Conservation (phyloP, 1,284 basidiomycete species). For the Coriolopsis trogii region DNA sequence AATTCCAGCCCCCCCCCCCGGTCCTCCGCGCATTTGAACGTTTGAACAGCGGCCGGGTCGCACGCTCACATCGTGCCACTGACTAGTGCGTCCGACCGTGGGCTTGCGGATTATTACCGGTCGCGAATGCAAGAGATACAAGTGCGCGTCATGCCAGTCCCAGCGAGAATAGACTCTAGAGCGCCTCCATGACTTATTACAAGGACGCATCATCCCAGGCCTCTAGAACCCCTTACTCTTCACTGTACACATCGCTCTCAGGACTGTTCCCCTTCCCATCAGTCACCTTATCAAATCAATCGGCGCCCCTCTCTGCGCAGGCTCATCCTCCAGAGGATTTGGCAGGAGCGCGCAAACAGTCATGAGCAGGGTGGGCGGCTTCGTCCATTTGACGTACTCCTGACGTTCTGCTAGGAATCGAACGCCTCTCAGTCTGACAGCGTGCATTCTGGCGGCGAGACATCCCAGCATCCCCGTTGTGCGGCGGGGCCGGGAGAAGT, state of each 20-base stretch:
- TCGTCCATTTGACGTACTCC: constrained; percentile 25
- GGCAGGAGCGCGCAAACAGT: too few species aligned
- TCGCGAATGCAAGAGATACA: constrained; percentile 17
- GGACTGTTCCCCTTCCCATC: constrained; percentile 25
- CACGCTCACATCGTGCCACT: constrained; percentile 12
- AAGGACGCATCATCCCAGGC: constrained; percentile 22
- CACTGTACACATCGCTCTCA: constrained; percentile 22
- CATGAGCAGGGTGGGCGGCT: constrained; percentile 10
- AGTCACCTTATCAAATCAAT: constrained; percentile 32
- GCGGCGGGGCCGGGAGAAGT: constrained; percentile 10
- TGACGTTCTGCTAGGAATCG: constrained; percentile 25
- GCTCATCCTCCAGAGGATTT: too few species aligned
- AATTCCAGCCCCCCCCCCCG: background rate
- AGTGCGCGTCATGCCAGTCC: constrained; percentile 2
- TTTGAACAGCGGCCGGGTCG: constrained; percentile 16
- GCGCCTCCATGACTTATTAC: constrained; percentile 15
- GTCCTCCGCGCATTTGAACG: constrained; percentile 8
- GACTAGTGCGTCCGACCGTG: constrained; percentile 2
- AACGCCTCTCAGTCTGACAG: constrained; percentile 21
- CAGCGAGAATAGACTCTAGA: constrained; percentile 17
- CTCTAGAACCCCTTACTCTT: constrained; percentile 23
- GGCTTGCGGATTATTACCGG: constrained; percentile 8
- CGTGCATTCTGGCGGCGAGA: constrained; percentile 23
- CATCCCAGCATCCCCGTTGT: constrained; percentile 2
- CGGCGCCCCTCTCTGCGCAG: constrained; percentile 22